Conservation (phyloP, 179 eudicot species). For the Corrigiola litoralis region DNA sequence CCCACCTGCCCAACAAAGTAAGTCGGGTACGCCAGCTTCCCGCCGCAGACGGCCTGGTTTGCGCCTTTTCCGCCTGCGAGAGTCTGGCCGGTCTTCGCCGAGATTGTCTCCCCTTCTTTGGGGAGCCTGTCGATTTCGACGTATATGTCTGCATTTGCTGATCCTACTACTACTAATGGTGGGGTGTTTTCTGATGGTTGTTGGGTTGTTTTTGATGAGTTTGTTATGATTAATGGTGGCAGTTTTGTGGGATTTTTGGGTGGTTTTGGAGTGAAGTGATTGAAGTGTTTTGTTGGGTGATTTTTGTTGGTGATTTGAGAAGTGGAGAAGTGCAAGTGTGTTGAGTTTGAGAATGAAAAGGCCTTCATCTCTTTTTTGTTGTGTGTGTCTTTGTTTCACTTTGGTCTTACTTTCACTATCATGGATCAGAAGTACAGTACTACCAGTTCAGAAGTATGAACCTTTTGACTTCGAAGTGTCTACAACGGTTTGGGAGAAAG, state of each 20-base stretch:
- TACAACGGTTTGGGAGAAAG: too few relatives aligned
- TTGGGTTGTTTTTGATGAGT: slow-evolving; percentile 35
- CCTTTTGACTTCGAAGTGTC: too few relatives aligned
- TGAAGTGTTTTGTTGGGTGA: slow-evolving; percentile 20
- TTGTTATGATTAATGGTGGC: slow-evolving; percentile 30
- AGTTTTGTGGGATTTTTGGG: slow-evolving; percentile 21
- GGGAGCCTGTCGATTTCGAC: slow-evolving; percentile 85
- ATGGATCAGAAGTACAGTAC: not conserved
- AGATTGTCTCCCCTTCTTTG: slow-evolving; percentile 73
- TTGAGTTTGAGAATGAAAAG: slow-evolving; percentile 24
- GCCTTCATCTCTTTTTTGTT: slow-evolving; percentile 21
- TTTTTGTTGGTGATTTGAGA: slow-evolving; percentile 17
- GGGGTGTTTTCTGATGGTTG: slow-evolving; percentile 14
- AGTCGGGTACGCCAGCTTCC: slow-evolving; percentile 66
- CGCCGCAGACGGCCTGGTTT: slow-evolving; percentile 85
- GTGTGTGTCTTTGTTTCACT: not conserved
- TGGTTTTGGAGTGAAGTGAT: slow-evolving; percentile 29
- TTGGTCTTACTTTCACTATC: not conserved
- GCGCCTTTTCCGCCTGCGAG: slow-evolving; percentile 97
- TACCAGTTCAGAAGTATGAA: too few relatives aligned
- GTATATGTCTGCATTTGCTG: slow-evolving; percentile 90
- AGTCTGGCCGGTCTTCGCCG: slow-evolving; percentile 75
- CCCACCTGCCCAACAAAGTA: slow-evolving; percentile 82
- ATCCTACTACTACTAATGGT: slow-evolving; percentile 85
- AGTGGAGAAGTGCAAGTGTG: slow-evolving; percentile 18